Percentiles rank a stretch among this genome's conserved stretches.
These are phyloP conservation scores for Pleurotus sapidus DNA, from an alignment of 768 basidiomycete genomes.

Conservation along the genomic window DNA sequence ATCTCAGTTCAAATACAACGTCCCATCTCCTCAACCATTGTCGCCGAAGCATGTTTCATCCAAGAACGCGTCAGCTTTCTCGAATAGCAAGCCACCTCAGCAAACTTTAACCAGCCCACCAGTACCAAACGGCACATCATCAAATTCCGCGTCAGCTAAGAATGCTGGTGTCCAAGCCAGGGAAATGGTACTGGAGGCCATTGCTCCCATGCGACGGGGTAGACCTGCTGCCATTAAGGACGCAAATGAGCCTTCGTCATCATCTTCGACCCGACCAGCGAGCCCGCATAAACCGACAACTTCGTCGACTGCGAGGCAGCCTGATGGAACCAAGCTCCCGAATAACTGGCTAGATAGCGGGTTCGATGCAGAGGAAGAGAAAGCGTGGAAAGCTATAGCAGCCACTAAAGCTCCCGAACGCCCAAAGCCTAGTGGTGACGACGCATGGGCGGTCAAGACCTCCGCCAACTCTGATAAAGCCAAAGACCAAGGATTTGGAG, in stretches of 20 bases:
- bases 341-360: constrained; percentile 33
- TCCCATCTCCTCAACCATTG: constrained; percentile 46
- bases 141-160: constrained; percentile 20
- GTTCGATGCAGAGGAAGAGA: constrained; percentile 40
- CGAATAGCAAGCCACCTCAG: constrained; percentile 19
- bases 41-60: constrained; percentile 28
- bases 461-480: constrained; percentile 13
- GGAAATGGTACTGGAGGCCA: constrained; percentile 76
- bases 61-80: constrained; percentile 17
- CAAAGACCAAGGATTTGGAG: constrained; percentile 48
- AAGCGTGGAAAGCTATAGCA: constrained; percentile 43
- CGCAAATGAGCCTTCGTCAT: constrained; percentile 9
- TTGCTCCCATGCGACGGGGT: constrained; percentile 76
- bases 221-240: constrained; percentile 42
- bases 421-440: constrained; percentile 20
- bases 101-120: not conserved
- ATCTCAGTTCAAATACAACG: constrained; percentile 70
- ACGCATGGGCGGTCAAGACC: constrained; percentile 38
- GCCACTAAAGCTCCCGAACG: constrained; percentile 18
- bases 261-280: constrained; percentile 25
- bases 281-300: constrained; percentile 30
- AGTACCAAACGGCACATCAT: not conserved
- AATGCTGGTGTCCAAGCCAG: constrained; percentile 66
- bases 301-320: constrained; percentile 8
- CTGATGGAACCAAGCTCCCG: constrained; percentile 12